phyloP scores from a whole-genome alignment of 2,329 filamentous ascomycete species.

The Cladosporium cucumerinum region DNA sequence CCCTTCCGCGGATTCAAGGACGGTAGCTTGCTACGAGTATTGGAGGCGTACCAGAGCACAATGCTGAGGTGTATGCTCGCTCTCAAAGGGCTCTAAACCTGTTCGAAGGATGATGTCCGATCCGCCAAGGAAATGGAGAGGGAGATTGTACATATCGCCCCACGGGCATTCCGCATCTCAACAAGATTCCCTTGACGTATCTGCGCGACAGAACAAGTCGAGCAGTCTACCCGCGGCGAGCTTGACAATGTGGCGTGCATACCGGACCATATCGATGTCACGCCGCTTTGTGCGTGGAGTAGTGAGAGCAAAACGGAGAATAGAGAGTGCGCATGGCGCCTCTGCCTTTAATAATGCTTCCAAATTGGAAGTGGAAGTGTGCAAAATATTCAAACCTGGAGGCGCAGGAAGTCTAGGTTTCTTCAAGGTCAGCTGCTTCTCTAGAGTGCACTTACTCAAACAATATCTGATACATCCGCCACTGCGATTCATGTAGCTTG shows the following conservation, averaged over 20 bases:
- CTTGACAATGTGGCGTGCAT: neutral
- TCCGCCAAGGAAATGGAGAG: neutral
- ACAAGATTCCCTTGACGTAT: neutral
- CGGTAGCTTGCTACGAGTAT: neutral
- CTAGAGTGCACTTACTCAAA: too few relatives aligned
- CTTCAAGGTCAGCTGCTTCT: too few relatives aligned
- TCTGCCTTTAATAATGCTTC: neutral
- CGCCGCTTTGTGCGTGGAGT: neutral
- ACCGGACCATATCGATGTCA: neutral
- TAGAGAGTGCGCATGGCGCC: neutral
- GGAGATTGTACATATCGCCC: neutral
- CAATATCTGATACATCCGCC: too few relatives aligned
- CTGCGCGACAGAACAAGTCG: neutral
- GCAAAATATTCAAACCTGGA: too few relatives aligned
- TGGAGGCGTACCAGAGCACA: neutral
- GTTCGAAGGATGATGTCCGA: neutral
- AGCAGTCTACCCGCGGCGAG: too few relatives aligned
- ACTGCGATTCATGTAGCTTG: neutral
- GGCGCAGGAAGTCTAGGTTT: too few relatives aligned
- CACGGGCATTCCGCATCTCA: neutral
- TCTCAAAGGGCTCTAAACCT: neutral
- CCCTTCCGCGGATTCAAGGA: neutral
- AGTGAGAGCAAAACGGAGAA: neutral
- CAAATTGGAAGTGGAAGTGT: too few relatives aligned
- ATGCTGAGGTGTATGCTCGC: neutral